A percentile compares a stretch with the other conserved stretches of the same genome.
Evolutionary conservation across 2,329 filamentous ascomycete genomes (phyloP).

Genomic region (Clonostachys solani): DNA sequence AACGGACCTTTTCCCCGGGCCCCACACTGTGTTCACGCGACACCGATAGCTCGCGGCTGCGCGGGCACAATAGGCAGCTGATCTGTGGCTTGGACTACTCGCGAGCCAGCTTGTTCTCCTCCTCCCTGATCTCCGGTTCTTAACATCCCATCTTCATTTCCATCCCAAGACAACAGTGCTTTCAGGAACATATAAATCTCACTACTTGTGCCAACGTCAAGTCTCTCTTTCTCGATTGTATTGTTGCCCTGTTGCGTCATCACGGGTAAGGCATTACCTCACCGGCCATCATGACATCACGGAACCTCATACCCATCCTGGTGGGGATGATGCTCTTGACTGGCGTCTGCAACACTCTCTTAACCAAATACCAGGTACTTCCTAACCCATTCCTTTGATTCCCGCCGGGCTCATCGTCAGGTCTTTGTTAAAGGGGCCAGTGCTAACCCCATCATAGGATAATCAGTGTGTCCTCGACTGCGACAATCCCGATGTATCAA

Average conservation of each 20-base stretch:
- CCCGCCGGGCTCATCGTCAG: not conserved
- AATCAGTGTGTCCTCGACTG: constrained; percentile 96
- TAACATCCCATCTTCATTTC: too few relatives aligned
- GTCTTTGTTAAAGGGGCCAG: not conserved
- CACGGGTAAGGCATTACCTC: not conserved
- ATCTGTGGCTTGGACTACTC: too few relatives aligned
- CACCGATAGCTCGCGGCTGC: too few relatives aligned
- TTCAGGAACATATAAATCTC: too few relatives aligned
- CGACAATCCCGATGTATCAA: constrained; percentile 60
- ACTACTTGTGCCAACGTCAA: not conserved
- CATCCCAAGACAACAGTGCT: too few relatives aligned
- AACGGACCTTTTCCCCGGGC: too few relatives aligned
- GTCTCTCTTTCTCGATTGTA: not conserved
- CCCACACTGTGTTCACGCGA: too few relatives aligned
- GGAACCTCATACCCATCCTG: constrained; percentile 73
- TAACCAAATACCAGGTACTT: constrained; percentile 90
- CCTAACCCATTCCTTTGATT: not conserved
- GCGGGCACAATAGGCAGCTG: too few relatives aligned
- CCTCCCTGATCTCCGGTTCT: too few relatives aligned
- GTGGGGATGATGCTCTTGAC: constrained; percentile 96
- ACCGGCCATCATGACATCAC: constrained; percentile 58
- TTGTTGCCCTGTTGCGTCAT: not conserved
- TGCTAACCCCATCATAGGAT: constrained; percentile 50
- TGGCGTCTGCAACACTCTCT: constrained; percentile 91
- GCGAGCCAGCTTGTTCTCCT: too few relatives aligned